Evolutionary conservation across 331 rosid genomes (phyloP).

Genomic region (Stylosanthes scabra): DNA sequence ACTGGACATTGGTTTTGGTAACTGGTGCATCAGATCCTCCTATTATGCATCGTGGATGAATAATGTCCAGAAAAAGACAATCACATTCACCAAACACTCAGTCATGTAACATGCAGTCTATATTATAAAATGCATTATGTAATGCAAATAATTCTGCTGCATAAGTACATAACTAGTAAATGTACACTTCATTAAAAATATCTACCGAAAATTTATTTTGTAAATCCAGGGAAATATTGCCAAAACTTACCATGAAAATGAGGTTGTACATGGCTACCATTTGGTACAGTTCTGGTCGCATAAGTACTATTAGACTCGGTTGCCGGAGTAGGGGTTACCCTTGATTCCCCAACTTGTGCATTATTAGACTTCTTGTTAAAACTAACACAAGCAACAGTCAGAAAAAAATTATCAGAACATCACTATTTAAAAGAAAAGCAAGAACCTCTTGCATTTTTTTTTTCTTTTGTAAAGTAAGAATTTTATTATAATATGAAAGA

Average conservation of each 20-base stretch:
- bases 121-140: not conserved
- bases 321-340: conserved; percentile 63
- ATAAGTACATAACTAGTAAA: not conserved
- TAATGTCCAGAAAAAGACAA: conserved; percentile 12
- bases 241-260: conserved; percentile 59
- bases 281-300: conserved; percentile 56
- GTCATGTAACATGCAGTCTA: not conserved
- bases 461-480: not conserved
- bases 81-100: not conserved
- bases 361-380: conserved; percentile 68
- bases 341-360: conserved; percentile 92
- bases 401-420: conserved; percentile 13
- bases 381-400: conserved; percentile 54
- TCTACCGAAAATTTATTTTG: not conserved
- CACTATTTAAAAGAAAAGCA: not conserved
- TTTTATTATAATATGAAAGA: no score
- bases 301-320: conserved; percentile 55
- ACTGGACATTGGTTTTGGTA: conserved; percentile 46
- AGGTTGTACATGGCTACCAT: conserved; percentile 67
- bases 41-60: conserved; percentile 29
- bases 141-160: not conserved
- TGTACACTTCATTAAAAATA: conserved; percentile 5
- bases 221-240: not conserved
- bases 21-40: conserved; percentile 59
- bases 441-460: not conserved